Evolutionary conservation across 2,329 filamentous ascomycete genomes (phyloP).

Genomic region (Ophiostoma himal-ulmi): DNA sequence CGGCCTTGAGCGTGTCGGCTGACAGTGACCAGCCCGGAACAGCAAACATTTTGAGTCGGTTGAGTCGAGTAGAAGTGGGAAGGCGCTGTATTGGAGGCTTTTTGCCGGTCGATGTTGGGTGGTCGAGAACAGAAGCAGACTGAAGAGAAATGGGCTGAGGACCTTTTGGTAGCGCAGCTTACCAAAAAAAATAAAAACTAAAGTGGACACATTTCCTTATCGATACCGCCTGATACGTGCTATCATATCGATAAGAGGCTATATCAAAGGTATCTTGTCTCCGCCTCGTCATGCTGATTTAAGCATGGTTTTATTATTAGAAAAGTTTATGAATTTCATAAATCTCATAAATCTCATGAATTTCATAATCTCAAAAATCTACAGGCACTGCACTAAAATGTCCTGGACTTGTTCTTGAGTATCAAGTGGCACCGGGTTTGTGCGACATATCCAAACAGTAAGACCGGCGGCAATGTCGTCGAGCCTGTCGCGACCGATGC

Average conservation of each 20-base stretch:
- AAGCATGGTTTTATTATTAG: too few relatives aligned
- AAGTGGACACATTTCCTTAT: neutral
- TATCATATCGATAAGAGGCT: neutral
- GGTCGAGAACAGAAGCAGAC: neutral
- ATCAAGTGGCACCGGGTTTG: constrained; percentile 43
- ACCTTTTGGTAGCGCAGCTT: neutral
- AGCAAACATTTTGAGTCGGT: constrained; percentile 63
- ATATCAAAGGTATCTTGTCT: too few relatives aligned
- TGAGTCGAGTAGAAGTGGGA: neutral
- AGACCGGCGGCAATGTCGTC: constrained; percentile 43
- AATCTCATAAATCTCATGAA: neutral
- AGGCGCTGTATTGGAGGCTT: neutral
- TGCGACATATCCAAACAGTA: constrained; percentile 40
- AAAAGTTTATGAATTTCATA: too few relatives aligned
- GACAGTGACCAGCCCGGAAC: constrained; percentile 89
- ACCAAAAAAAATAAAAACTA: neutral
- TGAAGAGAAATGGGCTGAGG: neutral
- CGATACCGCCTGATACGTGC: neutral
- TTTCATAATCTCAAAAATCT: neutral
- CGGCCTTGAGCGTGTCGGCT: constrained; percentile 63
- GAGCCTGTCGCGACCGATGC: constrained; percentile 42
- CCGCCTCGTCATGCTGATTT: too few relatives aligned
- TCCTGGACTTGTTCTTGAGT: neutral
- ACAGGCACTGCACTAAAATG: neutral
- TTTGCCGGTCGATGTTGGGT: neutral